phyloP scores from a whole-genome alignment of 2,329 filamentous ascomycete species.

The Xylariales sp. region DNA sequence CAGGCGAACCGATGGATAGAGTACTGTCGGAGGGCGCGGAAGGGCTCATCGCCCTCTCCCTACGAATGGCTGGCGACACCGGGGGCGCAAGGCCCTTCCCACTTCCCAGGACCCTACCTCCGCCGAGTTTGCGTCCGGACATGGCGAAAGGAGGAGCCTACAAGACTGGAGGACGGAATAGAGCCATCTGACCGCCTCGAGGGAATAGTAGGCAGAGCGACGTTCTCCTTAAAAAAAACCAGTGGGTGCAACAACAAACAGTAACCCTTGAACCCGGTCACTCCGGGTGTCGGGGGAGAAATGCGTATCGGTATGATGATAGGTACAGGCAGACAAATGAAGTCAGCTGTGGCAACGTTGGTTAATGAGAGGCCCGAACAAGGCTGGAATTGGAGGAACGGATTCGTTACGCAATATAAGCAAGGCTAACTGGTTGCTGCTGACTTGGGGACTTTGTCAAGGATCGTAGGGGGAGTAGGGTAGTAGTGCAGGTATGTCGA shows the following conservation, averaged over 20 bases:
- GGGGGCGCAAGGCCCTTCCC: slow-evolving; percentile 83
- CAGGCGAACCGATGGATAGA: slow-evolving; percentile 78
- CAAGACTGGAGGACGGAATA: slow-evolving; percentile 16
- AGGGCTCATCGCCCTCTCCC: slow-evolving; percentile 59
- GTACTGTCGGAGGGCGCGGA: slow-evolving; percentile 75
- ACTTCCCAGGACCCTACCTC: slow-evolving; percentile 89
- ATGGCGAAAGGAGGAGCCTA: slow-evolving; percentile 60
- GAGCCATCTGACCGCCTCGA: slow-evolving; percentile 29
- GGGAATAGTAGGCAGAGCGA: background rate
- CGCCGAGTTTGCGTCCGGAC: slow-evolving; percentile 88
- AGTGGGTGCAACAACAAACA: background rate
- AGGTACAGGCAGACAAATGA: background rate
- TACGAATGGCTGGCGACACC: slow-evolving; percentile 55
- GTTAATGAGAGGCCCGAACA: background rate
- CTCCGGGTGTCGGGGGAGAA: background rate
- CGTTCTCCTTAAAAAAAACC: background rate
- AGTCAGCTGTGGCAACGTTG: background rate
- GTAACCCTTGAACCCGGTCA: background rate
- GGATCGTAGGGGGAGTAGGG: background rate
- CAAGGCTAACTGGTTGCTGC: background rate
- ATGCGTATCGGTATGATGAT: background rate
- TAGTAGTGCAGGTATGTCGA: background rate
- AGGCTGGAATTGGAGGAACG: background rate
- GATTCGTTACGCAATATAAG: background rate
- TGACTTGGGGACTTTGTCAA: too few relatives aligned